Conservation (phyloP, 1,139 yeast species). For the Suhomyces anneliseae region DNA sequence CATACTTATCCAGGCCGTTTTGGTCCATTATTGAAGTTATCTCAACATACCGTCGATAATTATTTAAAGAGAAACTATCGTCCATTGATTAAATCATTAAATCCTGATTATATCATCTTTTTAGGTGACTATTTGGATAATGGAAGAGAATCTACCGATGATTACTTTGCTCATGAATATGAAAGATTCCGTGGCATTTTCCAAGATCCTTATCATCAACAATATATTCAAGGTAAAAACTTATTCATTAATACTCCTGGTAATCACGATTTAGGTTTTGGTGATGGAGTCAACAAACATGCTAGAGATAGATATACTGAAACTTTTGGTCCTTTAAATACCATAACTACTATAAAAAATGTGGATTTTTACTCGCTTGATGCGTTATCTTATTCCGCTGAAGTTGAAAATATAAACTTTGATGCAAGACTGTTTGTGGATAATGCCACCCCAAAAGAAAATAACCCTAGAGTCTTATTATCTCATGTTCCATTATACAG, state of each 20-base stretch:
- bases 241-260: constrained; percentile 48
- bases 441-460: constrained; percentile 12
- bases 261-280: constrained; percentile 60
- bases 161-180: constrained; percentile 39
- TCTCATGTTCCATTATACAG: constrained; percentile 53
- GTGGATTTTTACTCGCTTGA: constrained; percentile 51
- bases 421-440: constrained; percentile 35
- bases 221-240: constrained; percentile 25
- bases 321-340: constrained; percentile 45
- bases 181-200: constrained; percentile 44
- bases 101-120: constrained; percentile 49
- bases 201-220: constrained; percentile 13
- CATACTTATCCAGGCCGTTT: constrained; percentile 53
- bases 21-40: constrained; percentile 32
- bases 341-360: constrained; percentile 26
- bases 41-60: constrained; percentile 51
- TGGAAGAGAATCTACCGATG: constrained; percentile 45
- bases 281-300: constrained; percentile 41
- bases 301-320: constrained; percentile 39
- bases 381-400: constrained; percentile 44
- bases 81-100: constrained; percentile 33
- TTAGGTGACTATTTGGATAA: constrained; percentile 58
- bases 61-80: constrained; percentile 49
- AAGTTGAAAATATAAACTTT: constrained; percentile 24
- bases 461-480: constrained; percentile 38